Conservation (phyloP, 768 basidiomycete genomes). For the Sarcodon aspratus region DNA sequence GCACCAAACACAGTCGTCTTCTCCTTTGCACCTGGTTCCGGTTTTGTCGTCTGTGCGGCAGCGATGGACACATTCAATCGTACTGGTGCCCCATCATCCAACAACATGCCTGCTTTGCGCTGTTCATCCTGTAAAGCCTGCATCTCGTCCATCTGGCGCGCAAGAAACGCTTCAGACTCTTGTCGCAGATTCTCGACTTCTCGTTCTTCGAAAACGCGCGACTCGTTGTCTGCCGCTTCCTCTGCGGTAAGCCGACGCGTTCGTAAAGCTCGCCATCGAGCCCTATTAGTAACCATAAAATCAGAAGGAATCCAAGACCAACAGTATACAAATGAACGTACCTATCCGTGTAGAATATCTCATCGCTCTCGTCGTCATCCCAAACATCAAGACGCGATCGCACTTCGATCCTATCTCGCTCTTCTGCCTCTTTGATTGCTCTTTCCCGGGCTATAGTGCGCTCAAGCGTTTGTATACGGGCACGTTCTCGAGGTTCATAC, state of each 20-base stretch:
- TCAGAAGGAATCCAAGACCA: neutral
- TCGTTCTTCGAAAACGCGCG: slow-evolving; percentile 70
- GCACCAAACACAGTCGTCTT: slow-evolving; percentile 58
- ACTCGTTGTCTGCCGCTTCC: slow-evolving; percentile 75
- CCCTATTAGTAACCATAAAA: slow-evolving; percentile 24
- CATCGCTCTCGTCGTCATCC: slow-evolving; percentile 91
- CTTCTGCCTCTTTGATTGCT: slow-evolving; percentile 63
- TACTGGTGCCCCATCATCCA: slow-evolving; percentile 89
- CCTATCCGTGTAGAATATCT: slow-evolving; percentile 89
- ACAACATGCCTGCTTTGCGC: slow-evolving; percentile 77
- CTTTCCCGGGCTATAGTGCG: slow-evolving; percentile 66
- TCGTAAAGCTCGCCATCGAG: slow-evolving; percentile 78
- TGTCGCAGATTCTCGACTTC: slow-evolving; percentile 80
- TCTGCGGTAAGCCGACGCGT: slow-evolving; percentile 63
- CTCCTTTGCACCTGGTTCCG: slow-evolving; percentile 32
- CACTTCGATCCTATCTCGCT: slow-evolving; percentile 72
- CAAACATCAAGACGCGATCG: slow-evolving; percentile 74
- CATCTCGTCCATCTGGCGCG: slow-evolving; percentile 93
- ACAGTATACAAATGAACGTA: slow-evolving; percentile 15
- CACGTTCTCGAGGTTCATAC: slow-evolving; percentile 85
- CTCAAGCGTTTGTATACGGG: slow-evolving; percentile 67
- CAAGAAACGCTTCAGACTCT: slow-evolving; percentile 90
- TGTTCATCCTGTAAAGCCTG: slow-evolving; percentile 86
- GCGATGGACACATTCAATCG: slow-evolving; percentile 71
- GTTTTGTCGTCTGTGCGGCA: slow-evolving; percentile 28